phyloP scores from a whole-genome alignment of 495 filamentous ascomycete genomes.

The Aspergillus coremiiformis region DNA sequence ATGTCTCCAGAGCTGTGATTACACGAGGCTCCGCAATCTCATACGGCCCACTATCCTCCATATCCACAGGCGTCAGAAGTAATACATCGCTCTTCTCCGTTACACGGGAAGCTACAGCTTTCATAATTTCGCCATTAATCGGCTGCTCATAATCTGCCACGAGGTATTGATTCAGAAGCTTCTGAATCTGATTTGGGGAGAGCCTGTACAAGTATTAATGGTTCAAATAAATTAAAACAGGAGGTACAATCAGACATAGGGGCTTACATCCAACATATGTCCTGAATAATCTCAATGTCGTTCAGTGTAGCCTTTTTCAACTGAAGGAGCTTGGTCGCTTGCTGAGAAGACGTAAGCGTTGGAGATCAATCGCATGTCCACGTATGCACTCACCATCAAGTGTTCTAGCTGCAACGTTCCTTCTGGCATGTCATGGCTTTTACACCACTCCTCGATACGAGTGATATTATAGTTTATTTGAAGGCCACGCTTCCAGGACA shows the following conservation, averaged over 20 bases:
- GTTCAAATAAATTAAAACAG: not conserved
- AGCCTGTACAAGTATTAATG: conserved; percentile 49
- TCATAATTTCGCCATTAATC: conserved; percentile 99
- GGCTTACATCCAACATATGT: conserved; percentile 98
- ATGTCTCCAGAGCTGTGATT: conserved; percentile 95
- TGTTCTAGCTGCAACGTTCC: conserved; percentile 97
- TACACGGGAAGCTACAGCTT: conserved; percentile 92
- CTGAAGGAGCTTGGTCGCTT: conserved; percentile 97
- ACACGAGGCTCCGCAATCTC: conserved; percentile 95
- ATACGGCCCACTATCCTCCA: conserved; percentile 99
- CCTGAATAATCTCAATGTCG: conserved; percentile 99
- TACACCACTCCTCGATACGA: conserved; percentile 99
- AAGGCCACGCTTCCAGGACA: conserved; percentile 97
- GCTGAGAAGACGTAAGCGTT: conserved; percentile 46
- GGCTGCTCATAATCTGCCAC: conserved; percentile 99
- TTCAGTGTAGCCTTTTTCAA: conserved; percentile 98
- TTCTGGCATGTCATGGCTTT: conserved; percentile 99
- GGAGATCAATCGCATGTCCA: not conserved
- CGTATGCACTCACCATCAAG: conserved; percentile 63
- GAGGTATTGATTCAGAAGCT: conserved; percentile 96
- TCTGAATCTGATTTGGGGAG: conserved; percentile 98
- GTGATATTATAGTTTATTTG: conserved; percentile 99
- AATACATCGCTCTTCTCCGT: conserved; percentile 98
- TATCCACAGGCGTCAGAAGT: conserved; percentile 86
- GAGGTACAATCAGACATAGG: not conserved